Evolutionary conservation across 176 grass and related monocot species (phyloP).

Genomic region (Elaeis guineensis): DNA sequence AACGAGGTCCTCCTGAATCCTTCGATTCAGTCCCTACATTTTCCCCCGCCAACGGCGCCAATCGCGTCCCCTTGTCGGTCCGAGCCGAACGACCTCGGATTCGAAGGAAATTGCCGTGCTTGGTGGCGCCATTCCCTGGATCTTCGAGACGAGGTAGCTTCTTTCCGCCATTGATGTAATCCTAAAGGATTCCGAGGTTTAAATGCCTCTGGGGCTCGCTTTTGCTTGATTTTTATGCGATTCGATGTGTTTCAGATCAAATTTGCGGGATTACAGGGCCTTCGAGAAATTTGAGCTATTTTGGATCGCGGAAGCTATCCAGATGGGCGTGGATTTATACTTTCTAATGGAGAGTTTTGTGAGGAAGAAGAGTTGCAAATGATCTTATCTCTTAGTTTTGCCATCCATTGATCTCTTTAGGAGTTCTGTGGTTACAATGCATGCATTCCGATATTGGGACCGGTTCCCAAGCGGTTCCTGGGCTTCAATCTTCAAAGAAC

Average conservation of each 20-base stretch:
- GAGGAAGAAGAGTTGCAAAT: too few species aligned
- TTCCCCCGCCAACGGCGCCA: too few species aligned
- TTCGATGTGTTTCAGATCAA: not conserved
- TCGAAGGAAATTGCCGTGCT: not conserved
- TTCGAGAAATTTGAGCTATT: conserved; percentile 5
- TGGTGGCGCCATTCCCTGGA: conserved; percentile 4
- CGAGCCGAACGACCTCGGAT: conserved; percentile 6
- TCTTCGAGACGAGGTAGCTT: not conserved
- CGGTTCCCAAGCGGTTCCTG: too few species aligned
- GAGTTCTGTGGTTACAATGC: too few species aligned
- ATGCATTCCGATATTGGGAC: too few species aligned
- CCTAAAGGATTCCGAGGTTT: too few species aligned
- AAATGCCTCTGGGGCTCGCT: too few species aligned
- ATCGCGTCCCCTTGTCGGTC: conserved; percentile 8
- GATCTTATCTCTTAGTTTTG: too few species aligned
- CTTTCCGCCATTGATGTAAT: not conserved
- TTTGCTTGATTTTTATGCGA: too few species aligned
- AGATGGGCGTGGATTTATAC: not conserved
- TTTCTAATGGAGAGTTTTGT: too few species aligned
- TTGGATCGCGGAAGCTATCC: not conserved
- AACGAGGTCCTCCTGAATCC: not conserved
- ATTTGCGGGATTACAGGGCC: not conserved
- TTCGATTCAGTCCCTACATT: not conserved
- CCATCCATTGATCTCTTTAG: too few species aligned
- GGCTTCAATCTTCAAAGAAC: too few species aligned